phyloP scores from a whole-genome alignment of 2,329 filamentous ascomycete species.

The Fusarium beomiforme region DNA sequence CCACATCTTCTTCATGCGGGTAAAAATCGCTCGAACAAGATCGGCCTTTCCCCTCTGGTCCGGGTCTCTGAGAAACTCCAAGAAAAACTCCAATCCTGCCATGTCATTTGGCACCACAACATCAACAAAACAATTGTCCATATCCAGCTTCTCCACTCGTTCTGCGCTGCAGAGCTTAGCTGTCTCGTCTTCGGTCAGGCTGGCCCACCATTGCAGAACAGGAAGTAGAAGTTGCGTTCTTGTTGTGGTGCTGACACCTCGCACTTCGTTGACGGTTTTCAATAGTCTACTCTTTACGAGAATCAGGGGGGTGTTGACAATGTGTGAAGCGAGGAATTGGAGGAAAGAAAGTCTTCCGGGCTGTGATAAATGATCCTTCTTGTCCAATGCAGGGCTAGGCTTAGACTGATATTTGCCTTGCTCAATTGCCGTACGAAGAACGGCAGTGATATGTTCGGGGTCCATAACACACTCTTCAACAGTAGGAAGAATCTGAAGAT shows the following conservation, averaged over 20 bases:
- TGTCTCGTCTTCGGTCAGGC: constrained; percentile 62
- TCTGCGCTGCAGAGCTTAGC: constrained; percentile 52
- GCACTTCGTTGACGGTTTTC: constrained; percentile 76
- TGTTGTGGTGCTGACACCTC: constrained; percentile 73
- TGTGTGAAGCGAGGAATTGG: constrained; percentile 78
- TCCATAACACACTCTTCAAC: constrained; percentile 91
- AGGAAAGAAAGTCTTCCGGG: constrained; percentile 72
- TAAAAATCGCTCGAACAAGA: constrained; percentile 74
- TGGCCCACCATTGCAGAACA: constrained; percentile 74
- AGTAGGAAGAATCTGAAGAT: constrained; percentile 74
- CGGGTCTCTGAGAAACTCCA: constrained; percentile 57
- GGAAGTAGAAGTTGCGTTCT: constrained; percentile 83
- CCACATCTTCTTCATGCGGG: constrained; percentile 78
- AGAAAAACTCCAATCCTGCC: constrained; percentile 61
- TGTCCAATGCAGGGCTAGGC: constrained; percentile 55
- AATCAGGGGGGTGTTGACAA: constrained; percentile 73
- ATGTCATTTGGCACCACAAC: constrained; percentile 64
- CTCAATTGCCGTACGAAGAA: constrained; percentile 60
- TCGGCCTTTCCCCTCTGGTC: constrained; percentile 53
- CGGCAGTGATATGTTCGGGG: constrained; percentile 71
- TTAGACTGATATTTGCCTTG: constrained; percentile 52
- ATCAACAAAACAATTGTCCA: constrained; percentile 60
- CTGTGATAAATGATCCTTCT: constrained; percentile 66
- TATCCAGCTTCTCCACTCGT: constrained; percentile 53
- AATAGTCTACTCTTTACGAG: constrained; percentile 77